Evolutionary conservation across 163 green algal genomes (phyloP).

Genomic region (Chlorella variabilis): DNA sequence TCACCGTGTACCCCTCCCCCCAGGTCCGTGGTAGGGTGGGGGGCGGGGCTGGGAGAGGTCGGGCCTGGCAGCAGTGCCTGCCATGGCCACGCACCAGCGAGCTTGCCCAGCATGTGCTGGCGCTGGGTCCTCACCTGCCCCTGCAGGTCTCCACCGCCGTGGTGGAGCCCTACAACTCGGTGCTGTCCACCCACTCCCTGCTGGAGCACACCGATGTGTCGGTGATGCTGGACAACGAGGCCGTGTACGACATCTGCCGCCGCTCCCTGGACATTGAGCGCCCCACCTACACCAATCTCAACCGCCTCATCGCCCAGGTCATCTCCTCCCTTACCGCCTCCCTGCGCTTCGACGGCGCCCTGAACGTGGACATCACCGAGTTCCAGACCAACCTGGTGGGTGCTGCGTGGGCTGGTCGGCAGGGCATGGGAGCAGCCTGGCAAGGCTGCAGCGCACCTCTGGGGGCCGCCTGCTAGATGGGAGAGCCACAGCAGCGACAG

Average conservation of each 20-base stretch:
- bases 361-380: constrained; percentile 99
- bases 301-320: constrained; percentile 95
- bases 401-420: not conserved
- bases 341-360: constrained; percentile 97
- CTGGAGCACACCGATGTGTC: constrained; percentile 99
- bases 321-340: constrained; percentile 98
- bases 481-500: no score
- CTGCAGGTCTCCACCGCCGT: constrained; percentile 95
- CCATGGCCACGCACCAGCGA: not conserved
- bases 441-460: no score
- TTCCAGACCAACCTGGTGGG: constrained; percentile 99
- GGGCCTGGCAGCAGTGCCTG: not conserved
- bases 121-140: not conserved
- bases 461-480: no score
- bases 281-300: constrained; percentile 99
- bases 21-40: constrained; percentile 63
- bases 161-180: constrained; percentile 99
- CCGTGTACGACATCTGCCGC: constrained; percentile 99
- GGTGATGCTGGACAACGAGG: constrained; percentile 99
- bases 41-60: not conserved
- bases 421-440: no score
- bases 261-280: constrained; percentile 98
- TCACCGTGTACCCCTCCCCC: constrained; percentile 98
- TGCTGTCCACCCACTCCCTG: constrained; percentile 99
- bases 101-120: not conserved